A percentile compares a stretch with the other conserved stretches of the same genome.
These are phyloP conservation scores for Alternaria arbusti DNA, from an alignment of 2,329 filamentous ascomycete genomes.

Conservation along the genomic window DNA sequence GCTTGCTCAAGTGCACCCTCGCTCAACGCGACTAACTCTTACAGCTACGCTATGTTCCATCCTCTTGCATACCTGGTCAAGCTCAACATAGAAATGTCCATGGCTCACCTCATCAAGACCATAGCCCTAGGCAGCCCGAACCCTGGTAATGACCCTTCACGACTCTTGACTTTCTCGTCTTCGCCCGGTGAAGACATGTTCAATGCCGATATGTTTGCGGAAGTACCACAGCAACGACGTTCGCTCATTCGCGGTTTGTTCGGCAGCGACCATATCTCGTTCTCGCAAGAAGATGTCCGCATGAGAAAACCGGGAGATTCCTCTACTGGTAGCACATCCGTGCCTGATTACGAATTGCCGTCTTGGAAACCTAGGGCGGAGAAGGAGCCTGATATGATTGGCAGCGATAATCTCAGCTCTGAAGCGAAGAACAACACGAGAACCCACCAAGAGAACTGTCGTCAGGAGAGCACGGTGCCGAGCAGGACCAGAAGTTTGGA, in stretches of 20 bases:
- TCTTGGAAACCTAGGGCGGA: not conserved
- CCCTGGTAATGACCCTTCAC: not conserved
- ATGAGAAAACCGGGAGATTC: conserved; percentile 14
- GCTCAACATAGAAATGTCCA: conserved; percentile 48
- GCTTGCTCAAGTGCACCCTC: not conserved
- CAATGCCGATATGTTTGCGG: conserved; percentile 1
- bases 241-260: conserved; percentile 17
- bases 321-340: conserved; percentile 7
- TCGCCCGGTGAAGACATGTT: not conserved
- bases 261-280: not conserved
- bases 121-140: conserved; percentile 21
- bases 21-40: not conserved
- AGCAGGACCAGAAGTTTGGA: not conserved
- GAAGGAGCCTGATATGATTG: not conserved
- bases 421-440: not conserved
- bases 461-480: not conserved
- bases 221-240: conserved; percentile 6
- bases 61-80: conserved; percentile 57
- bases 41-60: conserved; percentile 55
- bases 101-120: conserved; percentile 51
- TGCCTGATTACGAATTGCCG: not conserved
- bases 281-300: not conserved
- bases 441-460: not conserved
- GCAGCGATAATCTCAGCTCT: not conserved
- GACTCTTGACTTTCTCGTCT: not conserved